These are phyloP conservation scores for Xylariaceae sp. DNA, from an alignment of 2,329 filamentous ascomycete genomes.

Conservation along the genomic window DNA sequence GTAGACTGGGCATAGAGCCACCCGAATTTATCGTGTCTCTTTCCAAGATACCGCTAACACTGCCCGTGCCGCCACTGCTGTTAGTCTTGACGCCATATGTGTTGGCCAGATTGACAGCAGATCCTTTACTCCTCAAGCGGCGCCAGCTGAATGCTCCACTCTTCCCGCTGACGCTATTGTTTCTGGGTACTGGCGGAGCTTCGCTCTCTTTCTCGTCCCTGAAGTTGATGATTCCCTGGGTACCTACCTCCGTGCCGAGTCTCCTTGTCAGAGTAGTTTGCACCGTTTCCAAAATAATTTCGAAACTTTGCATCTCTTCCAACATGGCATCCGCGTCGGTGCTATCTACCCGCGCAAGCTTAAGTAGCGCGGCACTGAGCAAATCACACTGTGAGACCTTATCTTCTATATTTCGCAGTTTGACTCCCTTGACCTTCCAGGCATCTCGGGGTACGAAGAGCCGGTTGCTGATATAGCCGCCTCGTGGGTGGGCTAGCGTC, in stretches of 20 bases:
- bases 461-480: slow-evolving; percentile 89
- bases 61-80: slow-evolving; percentile 36
- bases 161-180: slow-evolving; percentile 72
- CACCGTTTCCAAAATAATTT: slow-evolving; percentile 84
- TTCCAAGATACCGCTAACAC: slow-evolving; percentile 40
- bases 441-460: slow-evolving; percentile 92
- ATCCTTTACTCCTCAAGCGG: slow-evolving; percentile 88
- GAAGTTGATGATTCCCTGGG: slow-evolving; percentile 62
- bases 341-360: slow-evolving; percentile 82
- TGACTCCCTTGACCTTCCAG: slow-evolving; percentile 93
- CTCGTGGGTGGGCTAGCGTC: slow-evolving; percentile 87
- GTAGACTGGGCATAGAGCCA: slow-evolving; percentile 73
- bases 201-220: slow-evolving; percentile 51
- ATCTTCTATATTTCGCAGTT: slow-evolving; percentile 88
- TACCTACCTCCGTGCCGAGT: slow-evolving; percentile 90
- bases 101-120: slow-evolving; percentile 64
- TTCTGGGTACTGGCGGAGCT: slow-evolving; percentile 53
- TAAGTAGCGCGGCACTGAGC: slow-evolving; percentile 85
- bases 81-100: slow-evolving; percentile 56
- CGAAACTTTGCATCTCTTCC: slow-evolving; percentile 91
- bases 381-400: slow-evolving; percentile 92
- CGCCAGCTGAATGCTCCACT: slow-evolving; percentile 86
- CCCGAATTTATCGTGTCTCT: slow-evolving; percentile 62
- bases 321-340: slow-evolving; percentile 89
- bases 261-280: slow-evolving; percentile 79